phyloP scores from a whole-genome alignment of 2,329 filamentous ascomycete species.

The Colletotrichum sp. region DNA sequence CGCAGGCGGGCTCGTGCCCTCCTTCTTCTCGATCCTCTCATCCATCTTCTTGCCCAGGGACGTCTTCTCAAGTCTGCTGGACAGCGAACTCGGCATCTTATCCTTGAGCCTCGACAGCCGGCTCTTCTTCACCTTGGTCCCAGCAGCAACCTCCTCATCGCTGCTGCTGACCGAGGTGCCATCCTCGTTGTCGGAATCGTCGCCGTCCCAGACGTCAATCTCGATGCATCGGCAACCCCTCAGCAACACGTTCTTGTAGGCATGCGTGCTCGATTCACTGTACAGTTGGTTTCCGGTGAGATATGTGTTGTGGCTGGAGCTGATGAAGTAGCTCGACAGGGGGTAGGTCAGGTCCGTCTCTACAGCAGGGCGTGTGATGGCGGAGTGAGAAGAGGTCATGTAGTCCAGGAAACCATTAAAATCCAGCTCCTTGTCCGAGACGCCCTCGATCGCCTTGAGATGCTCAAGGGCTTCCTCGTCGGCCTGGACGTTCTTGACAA shows the following conservation, averaged over 20 bases:
- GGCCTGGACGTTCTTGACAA: constrained; percentile 52
- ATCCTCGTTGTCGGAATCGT: constrained; percentile 73
- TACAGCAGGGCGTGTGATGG: constrained; percentile 44
- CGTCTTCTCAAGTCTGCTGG: constrained; percentile 53
- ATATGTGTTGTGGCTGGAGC: constrained; percentile 95
- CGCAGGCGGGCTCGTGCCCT: background rate
- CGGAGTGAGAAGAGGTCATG: constrained; percentile 57
- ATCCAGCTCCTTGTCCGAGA: constrained; percentile 44
- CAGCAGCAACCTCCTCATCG: constrained; percentile 44
- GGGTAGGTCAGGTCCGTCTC: constrained; percentile 71
- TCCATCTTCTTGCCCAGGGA: constrained; percentile 49
- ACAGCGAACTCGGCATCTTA: constrained; percentile 49
- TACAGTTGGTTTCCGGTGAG: constrained; percentile 87
- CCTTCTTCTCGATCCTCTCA: constrained; percentile 33
- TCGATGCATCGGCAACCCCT: constrained; percentile 91
- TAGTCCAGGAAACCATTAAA: constrained; percentile 57
- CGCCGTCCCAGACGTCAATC: constrained; percentile 94
- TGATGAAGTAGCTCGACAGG: constrained; percentile 90
- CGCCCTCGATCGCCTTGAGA: constrained; percentile 19
- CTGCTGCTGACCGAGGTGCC: constrained; percentile 56
- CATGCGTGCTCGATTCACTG: constrained; percentile 84
- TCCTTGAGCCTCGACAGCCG: constrained; percentile 70
- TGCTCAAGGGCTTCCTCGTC: constrained; percentile 28
- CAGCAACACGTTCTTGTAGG: constrained; percentile 84
- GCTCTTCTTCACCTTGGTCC: constrained; percentile 35